Percentiles rank a stretch among this genome's conserved stretches.
These are phyloP conservation scores for Chondrus crispus DNA, from an alignment of 23 red algal genomes.

Conservation along the genomic window DNA sequence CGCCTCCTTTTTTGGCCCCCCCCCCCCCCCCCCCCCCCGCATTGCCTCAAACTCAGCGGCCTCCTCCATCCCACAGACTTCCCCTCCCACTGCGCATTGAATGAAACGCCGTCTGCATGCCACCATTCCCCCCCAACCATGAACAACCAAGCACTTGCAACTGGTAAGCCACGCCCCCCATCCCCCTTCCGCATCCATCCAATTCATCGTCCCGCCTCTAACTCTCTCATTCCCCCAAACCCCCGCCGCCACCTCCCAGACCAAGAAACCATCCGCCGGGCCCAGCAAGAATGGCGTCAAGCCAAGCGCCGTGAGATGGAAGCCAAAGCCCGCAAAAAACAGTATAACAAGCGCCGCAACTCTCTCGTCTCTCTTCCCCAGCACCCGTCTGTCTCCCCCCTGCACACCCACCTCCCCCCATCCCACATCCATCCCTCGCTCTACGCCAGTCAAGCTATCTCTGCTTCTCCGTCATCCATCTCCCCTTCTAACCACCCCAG, in stretches of 20 bases:
- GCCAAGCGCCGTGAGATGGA: conserved; percentile 54
- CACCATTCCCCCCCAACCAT: no score
- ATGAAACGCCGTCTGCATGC: no score
- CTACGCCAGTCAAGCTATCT: not conserved
- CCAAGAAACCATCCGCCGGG: conserved; percentile 27
- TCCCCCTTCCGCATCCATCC: no score
- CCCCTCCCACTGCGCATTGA: no score
- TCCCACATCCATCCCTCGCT: not conserved
- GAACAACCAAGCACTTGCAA: no score
- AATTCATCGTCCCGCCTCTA: no score
- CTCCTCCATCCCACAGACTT: no score
- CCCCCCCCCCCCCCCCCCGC: no score
- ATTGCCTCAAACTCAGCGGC: no score
- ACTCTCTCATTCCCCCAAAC: no score
- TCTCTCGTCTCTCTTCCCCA: not conserved
- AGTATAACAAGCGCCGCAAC: not conserved
- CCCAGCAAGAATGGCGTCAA: conserved; percentile 54
- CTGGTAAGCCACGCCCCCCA: no score
- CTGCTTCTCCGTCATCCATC: not conserved
- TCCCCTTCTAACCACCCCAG: not conserved
- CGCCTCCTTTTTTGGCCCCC: no score
- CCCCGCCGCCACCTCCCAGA: conserved; percentile 14
- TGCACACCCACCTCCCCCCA: not conserved
- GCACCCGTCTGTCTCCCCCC: not conserved
- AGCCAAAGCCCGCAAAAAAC: conserved; percentile 32